Evolutionary conservation across 106 monocot genomes (phyloP).

Genomic region (Allium cepa): DNA sequence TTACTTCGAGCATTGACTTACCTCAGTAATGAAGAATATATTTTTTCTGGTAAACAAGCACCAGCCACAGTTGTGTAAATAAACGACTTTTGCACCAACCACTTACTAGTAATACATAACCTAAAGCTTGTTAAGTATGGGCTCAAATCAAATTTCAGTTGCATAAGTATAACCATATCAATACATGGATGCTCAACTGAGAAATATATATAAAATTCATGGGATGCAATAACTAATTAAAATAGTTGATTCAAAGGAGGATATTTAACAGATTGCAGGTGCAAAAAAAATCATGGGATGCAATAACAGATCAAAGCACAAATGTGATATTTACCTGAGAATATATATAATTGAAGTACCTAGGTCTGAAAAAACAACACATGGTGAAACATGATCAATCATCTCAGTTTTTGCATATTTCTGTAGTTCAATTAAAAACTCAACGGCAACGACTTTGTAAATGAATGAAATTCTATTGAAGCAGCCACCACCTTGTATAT

Average conservation of each 20-base stretch:
- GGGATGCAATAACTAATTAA: background rate
- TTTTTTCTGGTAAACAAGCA: too few relatives aligned
- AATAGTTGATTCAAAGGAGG: background rate
- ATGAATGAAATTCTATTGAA: background rate
- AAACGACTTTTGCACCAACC: too few relatives aligned
- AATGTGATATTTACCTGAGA: too few relatives aligned
- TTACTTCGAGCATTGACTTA: background rate
- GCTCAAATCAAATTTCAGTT: too few relatives aligned
- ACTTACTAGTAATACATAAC: too few relatives aligned
- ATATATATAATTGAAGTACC: too few relatives aligned
- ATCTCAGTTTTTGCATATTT: background rate
- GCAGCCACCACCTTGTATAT: background rate
- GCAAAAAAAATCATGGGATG: background rate
- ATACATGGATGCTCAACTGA: background rate
- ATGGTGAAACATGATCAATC: background rate
- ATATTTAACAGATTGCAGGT: background rate
- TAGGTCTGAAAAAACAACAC: too few relatives aligned
- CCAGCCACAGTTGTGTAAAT: too few relatives aligned
- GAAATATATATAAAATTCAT: background rate
- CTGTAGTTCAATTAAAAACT: background rate
- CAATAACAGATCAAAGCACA: too few relatives aligned
- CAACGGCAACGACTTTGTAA: background rate
- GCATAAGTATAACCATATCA: background rate
- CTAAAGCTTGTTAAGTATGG: too few relatives aligned
- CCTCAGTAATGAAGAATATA: too few relatives aligned